Evolutionary conservation across 345 rosid genomes (phyloP), one percentile per base, ranked within the genome.

Genomic region (Eucalyptus cloeziana): DNA sequence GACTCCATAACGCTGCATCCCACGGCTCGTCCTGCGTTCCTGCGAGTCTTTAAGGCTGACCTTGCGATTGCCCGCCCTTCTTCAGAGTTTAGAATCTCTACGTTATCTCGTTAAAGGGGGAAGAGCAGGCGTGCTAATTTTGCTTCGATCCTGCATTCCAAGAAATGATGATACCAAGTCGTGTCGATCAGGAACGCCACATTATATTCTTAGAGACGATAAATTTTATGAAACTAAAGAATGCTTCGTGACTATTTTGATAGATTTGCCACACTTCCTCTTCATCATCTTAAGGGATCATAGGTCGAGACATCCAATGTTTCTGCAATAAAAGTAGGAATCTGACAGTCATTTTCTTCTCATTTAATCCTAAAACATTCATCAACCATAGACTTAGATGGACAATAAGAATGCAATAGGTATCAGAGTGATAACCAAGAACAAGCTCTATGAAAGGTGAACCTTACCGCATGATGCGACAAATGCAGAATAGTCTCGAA

Each of bases 61-160:
- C 21, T 93, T 91, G 87, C 99, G 96, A 6, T 51, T 96, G 15
- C 92, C 90, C 8, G 98, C 99, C 89, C 37, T 92, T 91, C 91
- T 96, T 95, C 99, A 96, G 27, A 95, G 89, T 79, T 95, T 95
- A 1, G 96, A 96, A 87, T 94, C 98, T 45, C 93, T 88, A 91
- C 92, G 95, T 93, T 97, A 95, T 93, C 97, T 94, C 37, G 98
- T 97, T 50, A 94, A 91, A 12, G 99, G 98, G 88, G 97, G 98
- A 67, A 95, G 93, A 49, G 94, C 86, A 15, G 98, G 99, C 12
- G 95, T 49, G 90, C 33, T 97, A 96, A 89, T 94, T 96, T 52
- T 93, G 94, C 89, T 96, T 96, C 50, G 97, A 92, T 89, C 99
- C 97, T 96, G 91, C 85, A 87, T 13, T 15, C 30, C 85, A 86